phyloP scores from a whole-genome alignment of 441 rosid species.

The Erodium trifolium region DNA sequence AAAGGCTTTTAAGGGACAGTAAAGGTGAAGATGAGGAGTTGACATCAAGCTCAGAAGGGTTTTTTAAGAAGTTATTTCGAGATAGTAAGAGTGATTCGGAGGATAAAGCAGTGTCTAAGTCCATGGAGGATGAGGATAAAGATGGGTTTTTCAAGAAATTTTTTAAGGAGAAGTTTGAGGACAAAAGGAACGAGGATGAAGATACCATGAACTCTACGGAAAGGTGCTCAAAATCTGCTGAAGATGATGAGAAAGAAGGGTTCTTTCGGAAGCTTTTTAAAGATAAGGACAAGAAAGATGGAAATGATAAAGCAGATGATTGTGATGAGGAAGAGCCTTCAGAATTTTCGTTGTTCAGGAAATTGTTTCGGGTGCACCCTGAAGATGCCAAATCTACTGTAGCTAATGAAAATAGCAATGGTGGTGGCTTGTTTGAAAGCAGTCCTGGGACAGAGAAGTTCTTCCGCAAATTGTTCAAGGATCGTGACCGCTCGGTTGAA shows the following conservation, averaged over 20 bases:
- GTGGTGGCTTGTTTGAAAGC: conserved; percentile 54
- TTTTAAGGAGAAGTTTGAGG: conserved; percentile 69
- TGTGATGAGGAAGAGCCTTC: conserved; percentile 75
- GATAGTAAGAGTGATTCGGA: conserved; percentile 62
- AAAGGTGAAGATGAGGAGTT: conserved; percentile 69
- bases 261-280: conserved; percentile 70
- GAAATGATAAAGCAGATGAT: conserved; percentile 50
- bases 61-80: conserved; percentile 68
- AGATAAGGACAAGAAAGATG: conserved; percentile 85
- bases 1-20: conserved; percentile 68
- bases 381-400: conserved; percentile 55
- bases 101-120: conserved; percentile 44
- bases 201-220: conserved; percentile 35
- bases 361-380: conserved; percentile 89
- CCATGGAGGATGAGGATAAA: conserved; percentile 69
- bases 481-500: conserved; percentile 85
- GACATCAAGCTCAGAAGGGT: conserved; percentile 72
- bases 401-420: conserved; percentile 45
- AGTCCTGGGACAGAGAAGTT: conserved; percentile 94
- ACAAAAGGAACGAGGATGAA: conserved; percentile 50
- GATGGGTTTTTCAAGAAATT: conserved; percentile 81
- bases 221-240: conserved; percentile 59
- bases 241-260: conserved; percentile 85
- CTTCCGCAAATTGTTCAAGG: conserved; percentile 91
- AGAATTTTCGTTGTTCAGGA: conserved; percentile 73